Evolutionary conservation across 1,284 basidiomycete species (phyloP), one percentile per base, ranked within the genome.

Genomic region (Cutaneotrichosporon cyanovorans): DNA sequence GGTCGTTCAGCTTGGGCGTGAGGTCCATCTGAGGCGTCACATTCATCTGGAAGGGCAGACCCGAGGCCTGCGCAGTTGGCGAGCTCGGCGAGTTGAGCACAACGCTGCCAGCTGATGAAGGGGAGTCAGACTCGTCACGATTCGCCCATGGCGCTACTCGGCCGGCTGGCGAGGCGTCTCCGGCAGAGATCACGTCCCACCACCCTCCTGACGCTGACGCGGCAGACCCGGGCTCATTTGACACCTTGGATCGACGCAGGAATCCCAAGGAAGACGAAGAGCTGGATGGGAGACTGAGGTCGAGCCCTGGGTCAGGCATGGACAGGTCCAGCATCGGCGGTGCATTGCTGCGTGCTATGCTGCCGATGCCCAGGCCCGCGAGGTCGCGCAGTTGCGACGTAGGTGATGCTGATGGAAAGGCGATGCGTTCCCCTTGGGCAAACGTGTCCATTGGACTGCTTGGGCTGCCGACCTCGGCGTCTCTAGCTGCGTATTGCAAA

Each of bases 141-240:
- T n/a, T 16, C 14, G 32, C 16, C 32, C 32, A 34, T 15, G 32
- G 32, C 16, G 32, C 32, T 8, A 14, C 14, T 5, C n/a, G 31
- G n/a, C 14, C 30, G 4, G 18, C 25, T 9, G 42, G 35, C 2
- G 42, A 44, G 1, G n/a, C 22, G 18, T 37, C 36, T 4, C 40
- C 21, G 16, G 48, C 32, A 20, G 50, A 44, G 16, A 51, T 32
- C 3, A 51, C 39, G n/a, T 51, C 45, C 50, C 50, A 51, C 50
- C 50, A 51, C 3, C 50, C 50, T 2, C 42, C 50, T 7, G 25
- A 28, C 7, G n/a, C 30, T 5, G 25, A 22, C 10, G 30, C 25
- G 25, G n/a, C 38, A 5, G 25, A 30, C 6, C 10, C 10, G 4
- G 38, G 25, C 38, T 9, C 22, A 15, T 23, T n/a, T 18, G 21